These are phyloP conservation scores for Sclerotinia glacialis DNA, from an alignment of 2,329 filamentous ascomycete genomes.

Conservation along the genomic window DNA sequence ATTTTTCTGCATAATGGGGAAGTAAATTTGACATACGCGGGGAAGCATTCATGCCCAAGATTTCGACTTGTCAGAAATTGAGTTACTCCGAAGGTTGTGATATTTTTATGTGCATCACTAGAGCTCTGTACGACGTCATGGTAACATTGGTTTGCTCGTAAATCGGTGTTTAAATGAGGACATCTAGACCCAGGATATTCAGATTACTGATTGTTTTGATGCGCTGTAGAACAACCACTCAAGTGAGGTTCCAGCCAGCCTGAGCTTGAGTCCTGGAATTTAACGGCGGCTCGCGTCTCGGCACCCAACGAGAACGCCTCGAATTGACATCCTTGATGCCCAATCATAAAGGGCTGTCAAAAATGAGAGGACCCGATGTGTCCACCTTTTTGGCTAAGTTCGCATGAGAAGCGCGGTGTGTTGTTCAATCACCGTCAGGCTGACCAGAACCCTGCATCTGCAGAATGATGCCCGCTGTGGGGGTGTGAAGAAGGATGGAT, in stretches of 20 bases:
- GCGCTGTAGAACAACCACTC: conserved; percentile 50
- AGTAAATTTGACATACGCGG: conserved; percentile 31
- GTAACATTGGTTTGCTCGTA: conserved; percentile 22
- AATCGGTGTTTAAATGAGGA: not conserved
- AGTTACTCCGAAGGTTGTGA: conserved; percentile 23
- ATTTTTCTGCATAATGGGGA: conserved; percentile 24
- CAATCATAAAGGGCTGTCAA: conserved; percentile 35
- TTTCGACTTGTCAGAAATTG: conserved; percentile 20
- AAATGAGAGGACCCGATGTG: conserved; percentile 25
- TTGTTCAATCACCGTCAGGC: conserved; percentile 33
- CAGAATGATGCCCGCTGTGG: conserved; percentile 29
- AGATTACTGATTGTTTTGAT: conserved; percentile 42
- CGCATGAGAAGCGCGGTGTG: conserved; percentile 34
- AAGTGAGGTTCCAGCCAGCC: conserved; percentile 34
- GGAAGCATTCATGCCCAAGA: conserved; percentile 31
- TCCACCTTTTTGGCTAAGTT: conserved; percentile 24
- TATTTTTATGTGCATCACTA: conserved; percentile 28
- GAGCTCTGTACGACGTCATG: conserved; percentile 32
- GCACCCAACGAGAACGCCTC: conserved; percentile 36
- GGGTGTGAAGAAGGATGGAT: conserved; percentile 23
- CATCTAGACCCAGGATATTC: conserved; percentile 22
- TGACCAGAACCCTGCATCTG: conserved; percentile 32
- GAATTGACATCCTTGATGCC: conserved; percentile 34
- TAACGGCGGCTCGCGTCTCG: conserved; percentile 35
- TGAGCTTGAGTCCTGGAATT: conserved; percentile 20